These are phyloP conservation scores for Beauveria sp. DNA, from an alignment of 2,329 filamentous ascomycete genomes.

Conservation along the genomic window DNA sequence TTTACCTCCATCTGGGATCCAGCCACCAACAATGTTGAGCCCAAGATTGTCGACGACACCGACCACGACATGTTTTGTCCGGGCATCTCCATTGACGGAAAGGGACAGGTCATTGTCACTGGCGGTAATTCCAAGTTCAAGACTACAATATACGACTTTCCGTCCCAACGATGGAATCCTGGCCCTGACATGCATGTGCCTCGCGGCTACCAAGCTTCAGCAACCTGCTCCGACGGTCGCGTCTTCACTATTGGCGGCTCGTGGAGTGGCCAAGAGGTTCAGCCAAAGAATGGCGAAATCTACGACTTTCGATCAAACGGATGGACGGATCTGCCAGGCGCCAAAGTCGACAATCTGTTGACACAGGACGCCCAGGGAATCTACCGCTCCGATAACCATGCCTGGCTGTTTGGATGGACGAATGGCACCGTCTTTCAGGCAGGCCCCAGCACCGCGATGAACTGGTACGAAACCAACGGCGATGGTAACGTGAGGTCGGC, in stretches of 20 bases:
- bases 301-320: constrained; percentile 35
- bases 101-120: constrained; percentile 43
- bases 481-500: constrained; percentile 33
- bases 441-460: constrained; percentile 44
- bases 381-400: constrained; percentile 33
- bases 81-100: constrained; percentile 41
- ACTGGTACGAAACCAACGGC: constrained; percentile 46
- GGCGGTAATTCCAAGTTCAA: constrained; percentile 42
- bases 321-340: constrained; percentile 39
- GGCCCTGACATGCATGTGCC: constrained; percentile 35
- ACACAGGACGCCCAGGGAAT: constrained; percentile 42
- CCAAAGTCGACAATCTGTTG: constrained; percentile 40
- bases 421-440: constrained; percentile 45
- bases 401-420: constrained; percentile 33
- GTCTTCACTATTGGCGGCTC: constrained; percentile 54
- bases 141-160: constrained; percentile 40
- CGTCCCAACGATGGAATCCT: constrained; percentile 28
- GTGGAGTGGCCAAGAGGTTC: constrained; percentile 33
- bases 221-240: constrained; percentile 42
- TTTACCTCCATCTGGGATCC: constrained; percentile 23
- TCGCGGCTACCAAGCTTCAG: constrained; percentile 46
- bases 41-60: constrained; percentile 28
- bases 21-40: constrained; percentile 20
- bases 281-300: constrained; percentile 47
- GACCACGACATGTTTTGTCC: constrained; percentile 51